Evolutionary conservation across 192 early-diverging fungal genomes (phyloP).

Genomic region (Gaertneriomyces sp.): DNA sequence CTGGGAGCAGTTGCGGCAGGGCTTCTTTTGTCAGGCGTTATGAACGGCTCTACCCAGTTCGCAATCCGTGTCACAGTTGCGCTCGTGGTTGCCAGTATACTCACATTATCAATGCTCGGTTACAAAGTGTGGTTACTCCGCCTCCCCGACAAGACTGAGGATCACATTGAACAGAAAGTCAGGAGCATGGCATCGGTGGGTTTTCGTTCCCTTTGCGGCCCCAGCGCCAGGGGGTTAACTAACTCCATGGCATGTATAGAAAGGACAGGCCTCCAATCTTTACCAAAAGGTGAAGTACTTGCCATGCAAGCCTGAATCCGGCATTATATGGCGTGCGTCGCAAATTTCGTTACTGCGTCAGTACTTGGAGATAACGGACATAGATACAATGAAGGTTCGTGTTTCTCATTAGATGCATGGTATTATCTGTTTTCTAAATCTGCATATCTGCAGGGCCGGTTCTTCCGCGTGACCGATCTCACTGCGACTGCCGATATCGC

Average conservation of each 20-base stretch:
- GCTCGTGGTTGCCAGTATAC: constrained; percentile 1
- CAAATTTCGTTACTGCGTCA: constrained; percentile 8
- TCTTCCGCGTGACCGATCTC: too few species aligned
- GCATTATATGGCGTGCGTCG: constrained; percentile 8
- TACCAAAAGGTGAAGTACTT: constrained; percentile 19
- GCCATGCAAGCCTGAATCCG: constrained; percentile 9
- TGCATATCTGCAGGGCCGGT: too few species aligned
- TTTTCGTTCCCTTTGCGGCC: background rate
- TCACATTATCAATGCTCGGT: constrained; percentile 3
- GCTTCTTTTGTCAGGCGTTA: constrained; percentile 10
- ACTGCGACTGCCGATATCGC: too few species aligned
- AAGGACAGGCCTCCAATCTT: constrained; percentile 6
- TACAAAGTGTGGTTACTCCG: constrained; percentile 13
- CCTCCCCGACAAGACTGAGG: constrained; percentile 3
- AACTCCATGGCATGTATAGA: background rate
- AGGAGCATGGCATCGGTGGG: constrained; percentile 11
- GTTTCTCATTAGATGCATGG: too few species aligned
- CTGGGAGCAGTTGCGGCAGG: constrained; percentile 9
- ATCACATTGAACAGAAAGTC: constrained; percentile 2
- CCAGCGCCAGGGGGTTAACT: background rate
- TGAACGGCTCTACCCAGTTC: constrained; percentile 18
- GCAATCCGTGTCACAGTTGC: constrained; percentile 13
- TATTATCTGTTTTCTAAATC: too few species aligned
- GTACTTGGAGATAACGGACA: constrained; percentile 16
- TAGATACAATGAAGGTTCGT: constrained; percentile 12